These are phyloP conservation scores for Penicillium paradoxum DNA, from an alignment of 495 filamentous ascomycete genomes.

Conservation along the genomic window DNA sequence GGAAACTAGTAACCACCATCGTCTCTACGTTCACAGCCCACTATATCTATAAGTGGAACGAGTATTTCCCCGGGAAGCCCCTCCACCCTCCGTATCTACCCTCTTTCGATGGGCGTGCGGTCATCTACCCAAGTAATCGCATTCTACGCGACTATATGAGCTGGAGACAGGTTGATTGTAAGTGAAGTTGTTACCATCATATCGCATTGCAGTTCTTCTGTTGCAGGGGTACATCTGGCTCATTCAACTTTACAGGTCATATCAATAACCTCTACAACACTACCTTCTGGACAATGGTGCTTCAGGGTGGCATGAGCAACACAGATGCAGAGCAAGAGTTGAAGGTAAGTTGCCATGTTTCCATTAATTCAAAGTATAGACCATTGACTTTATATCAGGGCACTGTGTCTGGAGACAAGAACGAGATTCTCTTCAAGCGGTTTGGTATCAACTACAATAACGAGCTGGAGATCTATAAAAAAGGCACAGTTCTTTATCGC, in stretches of 20 bases:
- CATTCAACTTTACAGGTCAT: slow-evolving; percentile 54
- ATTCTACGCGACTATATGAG: slow-evolving; percentile 92
- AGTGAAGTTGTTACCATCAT: slow-evolving; percentile 20
- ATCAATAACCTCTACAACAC: slow-evolving; percentile 99
- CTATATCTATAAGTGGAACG: slow-evolving; percentile 77
- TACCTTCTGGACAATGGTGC: slow-evolving; percentile 86
- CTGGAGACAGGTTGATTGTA: slow-evolving; percentile 96
- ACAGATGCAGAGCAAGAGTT: slow-evolving; percentile 76
- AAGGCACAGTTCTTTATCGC: slow-evolving; percentile 84
- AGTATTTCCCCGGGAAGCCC: slow-evolving; percentile 61
- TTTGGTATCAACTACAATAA: slow-evolving; percentile 98
- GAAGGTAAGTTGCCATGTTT: slow-evolving; percentile 42
- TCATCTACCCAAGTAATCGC: slow-evolving; percentile 72
- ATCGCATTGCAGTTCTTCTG: background rate
- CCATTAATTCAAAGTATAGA: background rate
- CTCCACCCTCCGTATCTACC: slow-evolving; percentile 69
- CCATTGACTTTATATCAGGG: slow-evolving; percentile 47
- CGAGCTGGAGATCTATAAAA: slow-evolving; percentile 85
- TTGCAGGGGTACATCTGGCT: background rate
- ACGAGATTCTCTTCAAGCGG: slow-evolving; percentile 86
- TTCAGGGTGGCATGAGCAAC: slow-evolving; percentile 65
- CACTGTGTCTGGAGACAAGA: slow-evolving; percentile 80
- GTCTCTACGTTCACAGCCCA: slow-evolving; percentile 91
- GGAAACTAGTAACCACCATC: slow-evolving; percentile 85
- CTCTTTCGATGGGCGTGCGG: slow-evolving; percentile 86